Base-by-base conservation (phyloP, 2,329 filamentous ascomycete species). In the Orbilia oligospora region DNA sequence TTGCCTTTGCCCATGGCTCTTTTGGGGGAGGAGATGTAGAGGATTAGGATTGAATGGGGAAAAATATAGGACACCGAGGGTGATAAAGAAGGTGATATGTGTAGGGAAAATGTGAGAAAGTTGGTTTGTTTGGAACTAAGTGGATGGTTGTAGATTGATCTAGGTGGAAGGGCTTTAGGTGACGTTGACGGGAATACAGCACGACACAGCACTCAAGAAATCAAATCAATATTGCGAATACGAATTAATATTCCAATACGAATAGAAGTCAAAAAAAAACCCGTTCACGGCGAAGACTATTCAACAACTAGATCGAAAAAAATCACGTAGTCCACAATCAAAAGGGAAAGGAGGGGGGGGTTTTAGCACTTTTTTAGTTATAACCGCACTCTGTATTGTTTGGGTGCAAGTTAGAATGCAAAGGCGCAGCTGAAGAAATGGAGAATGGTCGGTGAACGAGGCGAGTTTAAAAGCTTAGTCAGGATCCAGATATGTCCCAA, bases 1-100 rank as follows among this genome's bases (percentile, higher is more conserved):
- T 79, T 79, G 64, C 76, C 76, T 44, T 79, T 79, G 5, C 24
- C 56, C 56, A 61, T 46, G 44, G 44, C 41, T 27, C 22, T 27
- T 36, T 38, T 22, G 10, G 18, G 27, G n/a, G 22, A 14, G 20
- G 33, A 27, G n/a, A 14, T 36, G 53, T 58, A 18, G 20, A 20
- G 56, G 18, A 5, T 58, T 30, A 36, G 30, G 30, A 55, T 16
- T n/a, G 56, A 58, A 24, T 6, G 22, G 18, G 51, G 53, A 16
- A n/a, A 2, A 36, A 22, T 58, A 24, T 38, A 63, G 33, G 36
- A 63, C 48, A 33, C n/a, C 10, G 12, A 18, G 20, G 20, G 22
- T n/a, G 14, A 64, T 8, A 30, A n/a, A 48, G 3, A 38, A 16
- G 38, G 8, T 2, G 58, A 22, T 16, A 16, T 16, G 38, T 64